A percentile compares a stretch with the other conserved stretches of the same genome.
These are phyloP conservation scores for Fusarium sp. DNA, from an alignment of 2,329 filamentous ascomycete genomes.

Conservation along the genomic window DNA sequence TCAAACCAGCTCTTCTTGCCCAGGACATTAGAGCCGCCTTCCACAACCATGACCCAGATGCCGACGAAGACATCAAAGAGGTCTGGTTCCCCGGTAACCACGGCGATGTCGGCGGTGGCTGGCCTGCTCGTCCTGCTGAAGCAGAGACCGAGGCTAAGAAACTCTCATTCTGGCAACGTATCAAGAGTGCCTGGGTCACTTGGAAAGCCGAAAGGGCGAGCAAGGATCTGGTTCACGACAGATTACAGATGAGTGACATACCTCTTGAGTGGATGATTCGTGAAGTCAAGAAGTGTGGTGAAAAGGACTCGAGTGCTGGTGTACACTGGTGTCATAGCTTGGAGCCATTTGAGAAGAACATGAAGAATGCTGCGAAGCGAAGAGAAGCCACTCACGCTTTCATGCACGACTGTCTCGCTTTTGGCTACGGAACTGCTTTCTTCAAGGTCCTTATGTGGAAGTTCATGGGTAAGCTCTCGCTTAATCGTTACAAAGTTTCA, in stretches of 20 bases:
- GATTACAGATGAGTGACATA: conserved; percentile 64
- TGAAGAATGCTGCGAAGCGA: conserved; percentile 48
- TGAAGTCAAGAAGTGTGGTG: conserved; percentile 60
- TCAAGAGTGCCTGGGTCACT: conserved; percentile 57
- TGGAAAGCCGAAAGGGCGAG: conserved; percentile 53
- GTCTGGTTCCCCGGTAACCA: conserved; percentile 71
- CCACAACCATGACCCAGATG: conserved; percentile 34
- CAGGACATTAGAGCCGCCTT: conserved; percentile 55
- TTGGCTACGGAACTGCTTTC: conserved; percentile 57
- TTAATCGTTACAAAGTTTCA: fast-evolving
- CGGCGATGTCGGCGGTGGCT: conserved; percentile 69
- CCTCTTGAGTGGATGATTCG: conserved; percentile 68
- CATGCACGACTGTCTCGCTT: conserved; percentile 59
- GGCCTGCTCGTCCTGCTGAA: conserved; percentile 53
- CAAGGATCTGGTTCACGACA: conserved; percentile 52
- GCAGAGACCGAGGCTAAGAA: conserved; percentile 45
- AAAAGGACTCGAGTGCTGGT: conserved; percentile 49
- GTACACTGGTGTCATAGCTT: conserved; percentile 56
- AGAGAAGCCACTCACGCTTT: conserved; percentile 53
- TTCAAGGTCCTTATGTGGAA: conserved; percentile 60
- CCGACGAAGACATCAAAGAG: conserved; percentile 61
- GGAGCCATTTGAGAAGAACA: conserved; percentile 53
- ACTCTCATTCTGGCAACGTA: conserved; percentile 53
- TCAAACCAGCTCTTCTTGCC: conserved; percentile 65
- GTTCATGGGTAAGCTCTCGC: conserved; percentile 57